phyloP scores from a whole-genome alignment of 2,329 filamentous ascomycete genomes.

The Fonsecaea pedrosoi region DNA sequence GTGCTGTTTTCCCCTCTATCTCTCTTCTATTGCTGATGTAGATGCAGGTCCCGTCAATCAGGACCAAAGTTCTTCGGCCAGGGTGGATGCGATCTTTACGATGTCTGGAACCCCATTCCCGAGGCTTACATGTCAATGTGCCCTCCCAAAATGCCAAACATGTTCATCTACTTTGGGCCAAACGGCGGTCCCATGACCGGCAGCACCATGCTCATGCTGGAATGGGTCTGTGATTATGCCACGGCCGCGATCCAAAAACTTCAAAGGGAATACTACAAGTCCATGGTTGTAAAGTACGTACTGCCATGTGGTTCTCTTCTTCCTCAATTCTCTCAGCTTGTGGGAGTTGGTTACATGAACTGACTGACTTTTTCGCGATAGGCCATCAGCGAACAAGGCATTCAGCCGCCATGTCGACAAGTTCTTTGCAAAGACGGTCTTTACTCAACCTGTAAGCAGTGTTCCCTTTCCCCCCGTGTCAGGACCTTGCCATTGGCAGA shows the following conservation, averaged over 20 bases:
- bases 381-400: neutral
- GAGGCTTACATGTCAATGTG: slow-evolving; percentile 43
- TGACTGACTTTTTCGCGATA: neutral
- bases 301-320: no score
- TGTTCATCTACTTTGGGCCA: slow-evolving; percentile 43
- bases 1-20: no score
- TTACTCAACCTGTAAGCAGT: neutral
- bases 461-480: neutral
- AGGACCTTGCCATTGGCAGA: neutral
- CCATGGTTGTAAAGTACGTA: slow-evolving; percentile 12
- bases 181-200: slow-evolving; percentile 27
- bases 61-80: slow-evolving; percentile 54
- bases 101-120: slow-evolving; percentile 44
- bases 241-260: slow-evolving; percentile 15
- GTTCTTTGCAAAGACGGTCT: slow-evolving; percentile 22
- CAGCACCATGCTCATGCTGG: slow-evolving; percentile 3
- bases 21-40: slow-evolving; percentile 54
- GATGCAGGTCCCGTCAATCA: slow-evolving; percentile 57
- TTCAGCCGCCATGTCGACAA: slow-evolving; percentile 10
- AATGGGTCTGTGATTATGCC: slow-evolving; percentile 10
- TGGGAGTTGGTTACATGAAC: neutral
- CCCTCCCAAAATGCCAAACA: slow-evolving; percentile 43
- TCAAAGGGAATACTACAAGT: slow-evolving; percentile 18
- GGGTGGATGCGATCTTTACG: slow-evolving; percentile 51
- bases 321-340: neutral